Evolutionary conservation across 306 rosid species (phyloP).

Genomic region (Ziziphus jujuba): DNA sequence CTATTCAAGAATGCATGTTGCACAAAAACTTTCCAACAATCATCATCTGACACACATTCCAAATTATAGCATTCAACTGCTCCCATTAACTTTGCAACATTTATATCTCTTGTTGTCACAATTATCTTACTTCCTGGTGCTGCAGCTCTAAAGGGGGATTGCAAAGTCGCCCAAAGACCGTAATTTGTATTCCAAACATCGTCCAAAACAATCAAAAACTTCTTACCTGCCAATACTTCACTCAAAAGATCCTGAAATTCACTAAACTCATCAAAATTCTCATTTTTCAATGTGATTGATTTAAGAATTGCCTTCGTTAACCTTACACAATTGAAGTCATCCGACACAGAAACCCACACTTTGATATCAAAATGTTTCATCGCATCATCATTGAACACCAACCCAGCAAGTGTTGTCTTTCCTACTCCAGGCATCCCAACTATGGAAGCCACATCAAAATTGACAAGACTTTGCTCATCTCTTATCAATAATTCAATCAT

Average conservation of each 20-base stretch:
- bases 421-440: conserved; percentile 11
- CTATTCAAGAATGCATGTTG: conserved; percentile 11
- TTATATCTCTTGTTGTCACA: conserved; percentile 16
- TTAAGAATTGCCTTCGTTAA: not conserved
- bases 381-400: not conserved
- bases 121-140: conserved; percentile 19
- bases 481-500: conserved; percentile 5
- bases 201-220: conserved; percentile 24
- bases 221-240: not conserved
- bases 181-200: conserved; percentile 25
- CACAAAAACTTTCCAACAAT: conserved; percentile 14
- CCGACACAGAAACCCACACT: conserved; percentile 8
- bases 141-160: not conserved
- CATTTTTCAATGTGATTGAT: not conserved
- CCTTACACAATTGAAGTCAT: not conserved
- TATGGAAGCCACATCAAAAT: not conserved
- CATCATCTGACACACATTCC: not conserved
- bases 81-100: conserved; percentile 3
- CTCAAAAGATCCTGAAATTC: not conserved
- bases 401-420: conserved; percentile 8
- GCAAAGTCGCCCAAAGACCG: not conserved
- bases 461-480: not conserved
- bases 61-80: not conserved
- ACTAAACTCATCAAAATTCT: not conserved
- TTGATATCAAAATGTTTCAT: not conserved